Percentiles rank a stretch among this genome's conserved stretches.
phyloP scores from a whole-genome alignment of 768 basidiomycete genomes.

The Mrakia hoshinonis region DNA sequence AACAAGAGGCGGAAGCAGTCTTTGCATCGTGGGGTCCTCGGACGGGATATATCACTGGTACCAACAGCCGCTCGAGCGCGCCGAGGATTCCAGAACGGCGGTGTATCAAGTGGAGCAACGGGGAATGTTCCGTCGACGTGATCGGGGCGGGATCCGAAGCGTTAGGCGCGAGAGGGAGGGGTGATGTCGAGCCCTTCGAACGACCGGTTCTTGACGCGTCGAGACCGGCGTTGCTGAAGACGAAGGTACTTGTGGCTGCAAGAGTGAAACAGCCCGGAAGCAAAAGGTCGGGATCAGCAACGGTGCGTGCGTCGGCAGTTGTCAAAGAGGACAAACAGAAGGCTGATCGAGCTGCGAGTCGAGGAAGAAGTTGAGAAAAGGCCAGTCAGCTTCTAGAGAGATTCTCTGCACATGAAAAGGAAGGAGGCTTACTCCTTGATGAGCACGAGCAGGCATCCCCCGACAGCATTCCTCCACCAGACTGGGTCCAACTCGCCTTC shows the following conservation, averaged over 20 bases:
- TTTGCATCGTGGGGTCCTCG: too few relatives aligned
- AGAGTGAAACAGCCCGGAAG: not conserved
- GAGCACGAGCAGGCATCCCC: not conserved
- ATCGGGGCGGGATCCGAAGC: not conserved
- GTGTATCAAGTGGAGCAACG: too few relatives aligned
- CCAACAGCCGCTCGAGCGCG: too few relatives aligned
- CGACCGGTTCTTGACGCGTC: not conserved
- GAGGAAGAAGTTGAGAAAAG: not conserved
- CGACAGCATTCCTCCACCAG: constrained; percentile 17
- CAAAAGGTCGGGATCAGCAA: not conserved
- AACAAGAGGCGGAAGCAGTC: too few relatives aligned
- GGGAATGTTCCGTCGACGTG: too few relatives aligned
- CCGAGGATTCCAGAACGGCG: too few relatives aligned
- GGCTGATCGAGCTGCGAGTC: not conserved
- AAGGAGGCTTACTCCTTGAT: constrained; percentile 1
- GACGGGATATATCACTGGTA: too few relatives aligned
- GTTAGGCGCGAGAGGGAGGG: not conserved
- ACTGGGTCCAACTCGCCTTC: constrained; percentile 14
- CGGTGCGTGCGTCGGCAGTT: too few relatives aligned
- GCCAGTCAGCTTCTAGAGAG: not conserved
- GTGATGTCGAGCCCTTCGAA: not conserved
- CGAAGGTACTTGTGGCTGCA: constrained; percentile 7
- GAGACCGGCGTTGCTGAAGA: not conserved
- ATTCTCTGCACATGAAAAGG: not conserved
- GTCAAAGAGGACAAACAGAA: not conserved